These are phyloP conservation scores for Salisapilia sapeloensis DNA, from an alignment of 352 stramenopile genomes.

Conservation along the genomic window DNA sequence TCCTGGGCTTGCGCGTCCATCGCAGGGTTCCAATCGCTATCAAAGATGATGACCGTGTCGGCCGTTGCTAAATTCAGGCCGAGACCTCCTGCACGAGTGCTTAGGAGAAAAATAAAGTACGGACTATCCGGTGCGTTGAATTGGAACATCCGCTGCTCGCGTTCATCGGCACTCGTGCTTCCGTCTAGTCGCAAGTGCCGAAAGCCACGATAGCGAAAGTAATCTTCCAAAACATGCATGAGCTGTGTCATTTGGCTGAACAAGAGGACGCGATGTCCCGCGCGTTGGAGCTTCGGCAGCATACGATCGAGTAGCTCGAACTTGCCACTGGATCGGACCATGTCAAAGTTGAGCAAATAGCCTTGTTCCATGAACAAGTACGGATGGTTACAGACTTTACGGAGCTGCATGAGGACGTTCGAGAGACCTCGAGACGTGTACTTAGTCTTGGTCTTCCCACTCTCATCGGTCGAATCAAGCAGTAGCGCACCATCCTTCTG, in stretches of 20 bases:
- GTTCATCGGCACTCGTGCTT: constrained; percentile 89
- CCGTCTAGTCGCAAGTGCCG: constrained; percentile 94
- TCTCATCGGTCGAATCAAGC: constrained; percentile 50
- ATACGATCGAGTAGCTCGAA: constrained; percentile 95
- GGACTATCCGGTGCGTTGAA: constrained; percentile 89
- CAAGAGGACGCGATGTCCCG: constrained; percentile 83
- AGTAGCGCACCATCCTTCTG: constrained; percentile 73
- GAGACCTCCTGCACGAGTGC: constrained; percentile 92
- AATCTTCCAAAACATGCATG: constrained; percentile 83
- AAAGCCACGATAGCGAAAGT: constrained; percentile 83
- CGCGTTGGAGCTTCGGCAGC: constrained; percentile 87
- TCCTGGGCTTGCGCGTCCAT: constrained; percentile 88
- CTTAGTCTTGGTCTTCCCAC: constrained; percentile 61
- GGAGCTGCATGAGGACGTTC: constrained; percentile 80
- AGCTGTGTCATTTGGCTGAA: constrained; percentile 86
- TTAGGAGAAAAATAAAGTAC: constrained; percentile 95
- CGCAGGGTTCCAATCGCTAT: constrained; percentile 99
- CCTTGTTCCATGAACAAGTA: constrained; percentile 77
- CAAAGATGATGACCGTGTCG: constrained; percentile 99
- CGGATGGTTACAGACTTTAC: constrained; percentile 82
- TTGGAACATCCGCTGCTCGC: constrained; percentile 95
- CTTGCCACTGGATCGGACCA: no score
- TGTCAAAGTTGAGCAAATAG: constrained; percentile 66
- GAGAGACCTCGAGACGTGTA: constrained; percentile 74
- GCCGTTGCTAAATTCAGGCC: constrained; percentile 97